These are phyloP conservation scores for Trichoderma orchidacearum DNA, from an alignment of 495 filamentous ascomycete species.

Conservation along the genomic window DNA sequence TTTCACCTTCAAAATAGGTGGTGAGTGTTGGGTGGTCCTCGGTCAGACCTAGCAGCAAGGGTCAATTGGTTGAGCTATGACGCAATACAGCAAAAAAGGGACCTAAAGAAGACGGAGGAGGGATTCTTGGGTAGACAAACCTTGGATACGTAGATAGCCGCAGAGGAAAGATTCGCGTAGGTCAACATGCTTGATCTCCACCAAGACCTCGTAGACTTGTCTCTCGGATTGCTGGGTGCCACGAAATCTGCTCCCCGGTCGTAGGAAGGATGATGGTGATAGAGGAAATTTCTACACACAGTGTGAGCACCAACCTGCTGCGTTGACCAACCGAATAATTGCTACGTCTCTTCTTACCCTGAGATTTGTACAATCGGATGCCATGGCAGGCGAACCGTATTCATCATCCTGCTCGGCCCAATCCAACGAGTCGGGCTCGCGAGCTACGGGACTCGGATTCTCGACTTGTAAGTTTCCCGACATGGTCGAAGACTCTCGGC, in stretches of 20 bases:
- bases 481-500: neutral
- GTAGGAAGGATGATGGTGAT: constrained; percentile 67
- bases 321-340: neutral
- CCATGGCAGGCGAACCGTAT: constrained; percentile 30
- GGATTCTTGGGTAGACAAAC: constrained; percentile 30
- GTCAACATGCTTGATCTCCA: constrained; percentile 94
- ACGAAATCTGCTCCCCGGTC: constrained; percentile 74
- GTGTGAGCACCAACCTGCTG: constrained; percentile 8
- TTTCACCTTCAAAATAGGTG: constrained; percentile 97
- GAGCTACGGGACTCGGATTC: neutral
- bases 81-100: neutral
- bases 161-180: constrained; percentile 90
- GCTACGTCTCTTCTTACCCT: constrained; percentile 34
- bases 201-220: constrained; percentile 86
- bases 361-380: constrained; percentile 53
- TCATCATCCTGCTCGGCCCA: constrained; percentile 7
- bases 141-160: constrained; percentile 93
- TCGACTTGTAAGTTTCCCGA: neutral
- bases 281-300: constrained; percentile 40
- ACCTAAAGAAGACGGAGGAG: neutral
- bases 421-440: neutral
- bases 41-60: constrained; percentile 56
- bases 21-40: constrained; percentile 92
- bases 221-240: constrained; percentile 87
- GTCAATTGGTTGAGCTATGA: neutral